Evolutionary conservation across 208 protist genomes (phyloP), one percentile per base, ranked within the genome.

Genomic region (Trypanosomatidae sp.): DNA sequence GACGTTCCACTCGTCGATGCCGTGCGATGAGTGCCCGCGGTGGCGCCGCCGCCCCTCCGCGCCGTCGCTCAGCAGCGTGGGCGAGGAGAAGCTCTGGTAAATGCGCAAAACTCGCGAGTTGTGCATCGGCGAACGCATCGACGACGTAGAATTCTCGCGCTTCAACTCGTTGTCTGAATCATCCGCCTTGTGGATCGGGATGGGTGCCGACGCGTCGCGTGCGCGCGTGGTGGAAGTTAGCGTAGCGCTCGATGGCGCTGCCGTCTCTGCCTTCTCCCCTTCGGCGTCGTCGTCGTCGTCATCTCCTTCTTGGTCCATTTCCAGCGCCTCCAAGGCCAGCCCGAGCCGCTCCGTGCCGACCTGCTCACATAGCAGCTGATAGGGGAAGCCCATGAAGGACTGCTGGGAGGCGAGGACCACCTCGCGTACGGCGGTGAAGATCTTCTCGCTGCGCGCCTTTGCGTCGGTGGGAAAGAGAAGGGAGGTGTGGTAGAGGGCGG

Each of bases 371-470:
- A 90, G 73, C 3, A 90, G 77, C 69, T 88, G 82, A 39, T 88
- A 88, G n/a, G 86, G 86, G 36, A 90, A 88, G 58, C 82, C 86
- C 77, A 90, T 87, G 74, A 90, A 90, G 67, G 86, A 90, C 79
- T 90, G 86, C 71, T 90, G 86, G 30, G 80, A 84, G 36, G 86
- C 86, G n/a, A 90, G 66, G 12, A 90, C 83, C 8, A 84, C 83
- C 47, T 88, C 77, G 4, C 86, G 86, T 33, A 79, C 83, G 22
- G 86, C 86, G 7, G 76, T 44, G 76, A 76, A 90, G 19, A 90
- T 74, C 36, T 80, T 83, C 52, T 55, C 65, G 41, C 81, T 81
- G 36, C 80, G 80, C 19, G 60, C 73, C n/a, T 64, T 70, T 39
- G 74, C 60, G 56, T 90, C 81, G 5, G 62, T 36, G 0, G 83